These are phyloP conservation scores for Caryopteris hybrid DNA, from an alignment of 305 asterid genomes.

Conservation along the genomic window DNA sequence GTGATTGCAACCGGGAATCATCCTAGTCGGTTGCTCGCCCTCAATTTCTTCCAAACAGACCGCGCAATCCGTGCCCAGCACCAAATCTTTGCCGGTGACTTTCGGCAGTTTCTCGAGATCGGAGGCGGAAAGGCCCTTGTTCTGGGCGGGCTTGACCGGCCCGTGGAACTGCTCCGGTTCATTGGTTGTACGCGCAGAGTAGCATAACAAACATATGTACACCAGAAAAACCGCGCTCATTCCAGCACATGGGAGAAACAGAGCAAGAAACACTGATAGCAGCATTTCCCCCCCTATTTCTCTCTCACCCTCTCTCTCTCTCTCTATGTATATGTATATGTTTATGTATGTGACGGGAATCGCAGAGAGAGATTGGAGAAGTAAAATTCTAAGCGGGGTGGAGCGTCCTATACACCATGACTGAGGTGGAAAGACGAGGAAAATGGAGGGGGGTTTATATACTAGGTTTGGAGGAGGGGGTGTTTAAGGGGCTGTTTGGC, in stretches of 20 bases:
- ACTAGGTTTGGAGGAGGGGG: not conserved
- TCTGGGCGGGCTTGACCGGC: conserved; percentile 26
- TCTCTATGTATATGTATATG: not conserved
- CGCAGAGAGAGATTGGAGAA: not conserved
- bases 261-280: conserved; percentile 66
- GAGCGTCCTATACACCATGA: not conserved
- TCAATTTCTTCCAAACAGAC: conserved; percentile 65
- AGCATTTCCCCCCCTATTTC: conserved; percentile 31
- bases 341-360: not conserved
- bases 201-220: conserved; percentile 69
- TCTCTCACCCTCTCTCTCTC: not conserved
- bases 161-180: conserved; percentile 2
- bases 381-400: not conserved
- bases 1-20: conserved; percentile 78
- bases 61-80: conserved; percentile 57
- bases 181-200: conserved; percentile 29
- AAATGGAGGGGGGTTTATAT: conserved; percentile 15
- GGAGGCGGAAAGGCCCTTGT: conserved; percentile 47
- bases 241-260: conserved; percentile 83
- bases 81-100: conserved; percentile 53
- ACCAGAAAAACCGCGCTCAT: conserved; percentile 75
- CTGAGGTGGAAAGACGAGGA: not conserved
- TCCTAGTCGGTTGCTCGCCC: conserved; percentile 46
- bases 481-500: conserved; percentile 21
- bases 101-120: conserved; percentile 63